Conservation (phyloP, 495 filamentous ascomycete genomes). For the Daldinia grandis region DNA sequence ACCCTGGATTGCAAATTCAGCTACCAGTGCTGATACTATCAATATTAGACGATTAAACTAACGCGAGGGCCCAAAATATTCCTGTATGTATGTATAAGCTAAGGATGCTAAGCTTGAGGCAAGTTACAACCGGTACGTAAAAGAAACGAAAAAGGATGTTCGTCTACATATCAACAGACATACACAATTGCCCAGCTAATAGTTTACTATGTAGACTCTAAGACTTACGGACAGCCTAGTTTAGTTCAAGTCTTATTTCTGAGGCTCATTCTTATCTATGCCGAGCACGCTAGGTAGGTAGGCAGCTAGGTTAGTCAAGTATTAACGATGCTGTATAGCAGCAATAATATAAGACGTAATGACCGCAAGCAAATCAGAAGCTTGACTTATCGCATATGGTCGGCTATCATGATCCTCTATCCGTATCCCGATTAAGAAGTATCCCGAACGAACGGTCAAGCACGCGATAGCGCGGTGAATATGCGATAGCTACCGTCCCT, state of each 20-base stretch:
- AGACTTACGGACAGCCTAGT: neutral
- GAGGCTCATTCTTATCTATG: neutral
- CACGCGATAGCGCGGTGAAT: conserved; percentile 31
- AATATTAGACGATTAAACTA: neutral
- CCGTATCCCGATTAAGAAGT: neutral
- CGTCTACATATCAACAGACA: neutral
- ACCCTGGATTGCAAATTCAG: neutral
- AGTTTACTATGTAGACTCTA: no score
- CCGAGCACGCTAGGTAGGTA: neutral
- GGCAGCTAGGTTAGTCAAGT: neutral
- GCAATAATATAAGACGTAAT: neutral
- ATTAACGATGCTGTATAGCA: neutral
- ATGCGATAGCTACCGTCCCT: conserved; percentile 21
- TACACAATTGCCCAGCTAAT: no score
- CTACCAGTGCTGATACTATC: neutral
- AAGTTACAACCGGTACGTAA: neutral
- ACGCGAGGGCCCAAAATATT: neutral
- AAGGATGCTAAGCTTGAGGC: neutral
- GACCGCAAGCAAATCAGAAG: neutral
- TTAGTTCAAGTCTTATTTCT: conserved; percentile 2
- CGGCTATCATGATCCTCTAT: neutral
- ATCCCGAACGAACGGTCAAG: conserved; percentile 13
- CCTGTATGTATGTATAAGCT: neutral
- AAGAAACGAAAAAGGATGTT: neutral
- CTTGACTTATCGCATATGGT: neutral